Conservation (phyloP, 164 flowering plant genomes). For the Dillenia turbinata region DNA sequence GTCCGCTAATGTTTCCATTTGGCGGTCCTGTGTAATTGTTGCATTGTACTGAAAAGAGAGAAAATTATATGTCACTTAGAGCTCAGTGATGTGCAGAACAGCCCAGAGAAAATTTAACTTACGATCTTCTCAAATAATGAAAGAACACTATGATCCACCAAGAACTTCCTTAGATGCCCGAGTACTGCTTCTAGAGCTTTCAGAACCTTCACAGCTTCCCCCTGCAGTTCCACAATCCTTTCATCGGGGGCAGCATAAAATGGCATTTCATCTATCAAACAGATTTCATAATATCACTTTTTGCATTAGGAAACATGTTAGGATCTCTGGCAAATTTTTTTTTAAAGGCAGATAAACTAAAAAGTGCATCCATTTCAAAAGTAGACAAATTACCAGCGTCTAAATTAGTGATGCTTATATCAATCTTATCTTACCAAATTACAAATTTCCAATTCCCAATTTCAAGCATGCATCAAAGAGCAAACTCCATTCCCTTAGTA, state of each 20-base stretch:
- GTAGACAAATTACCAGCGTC: too few species aligned
- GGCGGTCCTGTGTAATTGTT: conserved; percentile 50
- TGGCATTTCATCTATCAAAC: conserved; percentile 65
- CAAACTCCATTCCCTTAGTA: too few species aligned
- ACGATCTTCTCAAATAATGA: conserved; percentile 85
- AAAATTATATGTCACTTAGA: background rate
- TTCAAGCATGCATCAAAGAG: too few species aligned
- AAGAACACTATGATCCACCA: conserved; percentile 87
- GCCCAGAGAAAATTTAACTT: conserved; percentile 21
- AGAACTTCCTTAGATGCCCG: conserved; percentile 82
- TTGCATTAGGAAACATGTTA: too few species aligned
- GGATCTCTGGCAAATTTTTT: too few species aligned
- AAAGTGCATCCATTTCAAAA: too few species aligned
- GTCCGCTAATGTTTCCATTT: conserved; percentile 45
- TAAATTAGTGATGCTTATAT: too few species aligned
- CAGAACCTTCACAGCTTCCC: conserved; percentile 70
- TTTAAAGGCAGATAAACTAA: too few species aligned
- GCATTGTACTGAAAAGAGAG: conserved; percentile 44
- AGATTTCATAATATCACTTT: background rate
- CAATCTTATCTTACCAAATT: too few species aligned
- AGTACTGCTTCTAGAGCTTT: conserved; percentile 80
- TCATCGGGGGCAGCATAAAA: conserved; percentile 69
- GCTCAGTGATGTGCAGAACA: background rate
- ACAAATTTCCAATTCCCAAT: too few species aligned
- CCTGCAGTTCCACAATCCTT: conserved; percentile 85